Percentiles rank a stretch among this genome's conserved stretches.
Conservation (phyloP, 2,329 filamentous ascomycete genomes). For the Plenodomus biglobosus region DNA sequence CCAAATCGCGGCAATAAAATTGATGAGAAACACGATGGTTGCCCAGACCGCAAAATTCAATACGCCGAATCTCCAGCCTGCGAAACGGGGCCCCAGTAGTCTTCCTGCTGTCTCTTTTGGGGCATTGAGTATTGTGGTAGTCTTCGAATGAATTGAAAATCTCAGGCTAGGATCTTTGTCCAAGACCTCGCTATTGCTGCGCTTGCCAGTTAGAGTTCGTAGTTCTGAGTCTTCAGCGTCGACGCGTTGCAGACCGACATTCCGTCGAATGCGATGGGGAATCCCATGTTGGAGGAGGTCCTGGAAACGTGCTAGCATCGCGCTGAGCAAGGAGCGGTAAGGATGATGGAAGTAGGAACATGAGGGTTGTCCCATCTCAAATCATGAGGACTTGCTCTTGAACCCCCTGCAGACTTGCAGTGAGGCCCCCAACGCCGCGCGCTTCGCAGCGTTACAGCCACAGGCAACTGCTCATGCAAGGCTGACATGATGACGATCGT, state of each 20-base stretch:
- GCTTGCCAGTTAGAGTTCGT: neutral
- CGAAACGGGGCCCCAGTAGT: conserved; percentile 6
- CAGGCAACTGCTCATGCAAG: too few species aligned
- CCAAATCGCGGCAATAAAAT: conserved; percentile 15
- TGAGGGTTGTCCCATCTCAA: neutral
- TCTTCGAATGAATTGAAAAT: too few species aligned
- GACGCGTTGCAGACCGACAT: neutral
- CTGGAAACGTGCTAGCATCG: neutral
- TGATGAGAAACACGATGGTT: conserved; percentile 16
- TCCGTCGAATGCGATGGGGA: neutral
- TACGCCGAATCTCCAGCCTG: conserved; percentile 20
- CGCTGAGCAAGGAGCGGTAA: too few species aligned
- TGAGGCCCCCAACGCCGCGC: too few species aligned
- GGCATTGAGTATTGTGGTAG: too few species aligned
- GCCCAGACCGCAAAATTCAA: conserved; percentile 12
- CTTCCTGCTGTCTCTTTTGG: too few species aligned
- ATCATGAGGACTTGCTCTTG: neutral
- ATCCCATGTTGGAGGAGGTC: neutral
- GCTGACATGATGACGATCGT: too few species aligned
- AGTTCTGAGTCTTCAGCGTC: neutral
- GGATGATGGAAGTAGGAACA: neutral
- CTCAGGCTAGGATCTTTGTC: neutral
- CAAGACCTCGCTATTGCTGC: neutral
- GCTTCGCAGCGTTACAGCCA: too few species aligned
- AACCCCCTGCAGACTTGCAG: too few species aligned